Base-by-base conservation (phyloP, 768 basidiomycete genomes). In the Gloeopeniophorella convolvens region DNA sequence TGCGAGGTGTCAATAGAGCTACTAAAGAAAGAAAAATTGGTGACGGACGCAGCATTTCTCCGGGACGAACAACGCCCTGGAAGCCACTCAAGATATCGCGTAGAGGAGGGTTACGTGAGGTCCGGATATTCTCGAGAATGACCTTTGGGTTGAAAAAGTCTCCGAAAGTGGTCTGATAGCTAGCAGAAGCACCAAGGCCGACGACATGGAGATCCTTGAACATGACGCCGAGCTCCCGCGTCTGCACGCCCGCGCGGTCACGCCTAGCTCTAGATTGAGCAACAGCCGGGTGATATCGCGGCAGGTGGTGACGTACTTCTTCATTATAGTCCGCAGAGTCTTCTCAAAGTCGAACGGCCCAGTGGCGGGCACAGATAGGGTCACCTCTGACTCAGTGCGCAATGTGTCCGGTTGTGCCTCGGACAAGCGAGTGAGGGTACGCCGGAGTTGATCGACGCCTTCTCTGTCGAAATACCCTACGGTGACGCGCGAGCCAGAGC, bases 31-130 rank as follows among this genome's bases (percentile, higher is more conserved):
- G 35, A 20, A 32, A 34, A 16, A 9, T 30, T 16, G 18, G 47
- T 41, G 11, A 78, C 85, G 56, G 59, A 82, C 89, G 71, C 4
- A 81, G 72, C 82, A 84, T 84, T 56, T 84, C 80, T 24, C 83
- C 82, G 0, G 81, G 80, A 15, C 71, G 69, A 26, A 83, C 66
- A 11, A 76, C 68, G 33, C 82, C 82, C 32, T 76, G 73, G 60
- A 80, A 81, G 3, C 73, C 75, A 23, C 59, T 56, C 1, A 83
- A 62, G 28, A 84, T 76, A 40, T 68, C 76, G 18, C 80, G 74
- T 1, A 83, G 63, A 9, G 79, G 77, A 1, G 88, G 84, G 42
- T 86, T 80, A 24, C 79, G 71, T 5, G 70, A 42, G 1, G 67
- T 68, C 27, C 72, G 72, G 1, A 87, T 58, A 4, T 61, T 65